Evolutionary conservation across 2,329 filamentous ascomycete species (phyloP).

Genomic region (Whalleya microplaca): DNA sequence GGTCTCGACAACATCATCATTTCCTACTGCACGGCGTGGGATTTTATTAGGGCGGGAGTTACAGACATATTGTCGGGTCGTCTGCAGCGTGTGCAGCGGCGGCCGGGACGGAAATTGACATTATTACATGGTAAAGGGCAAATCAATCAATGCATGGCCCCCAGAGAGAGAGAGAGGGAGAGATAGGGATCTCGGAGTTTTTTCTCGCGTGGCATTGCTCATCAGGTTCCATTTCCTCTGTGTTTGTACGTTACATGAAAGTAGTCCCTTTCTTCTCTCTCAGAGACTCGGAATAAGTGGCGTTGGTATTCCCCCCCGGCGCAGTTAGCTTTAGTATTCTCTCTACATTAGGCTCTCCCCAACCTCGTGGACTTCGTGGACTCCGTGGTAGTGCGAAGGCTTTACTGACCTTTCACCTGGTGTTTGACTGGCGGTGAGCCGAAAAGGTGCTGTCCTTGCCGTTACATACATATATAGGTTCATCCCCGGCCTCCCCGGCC

Average conservation of each 20-base stretch:
- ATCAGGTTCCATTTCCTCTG: background rate
- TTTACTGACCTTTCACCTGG: no score
- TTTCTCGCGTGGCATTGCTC: slow-evolving; percentile 6
- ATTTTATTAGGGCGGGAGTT: slow-evolving; percentile 4
- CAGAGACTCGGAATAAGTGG: background rate
- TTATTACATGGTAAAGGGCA: slow-evolving; percentile 14
- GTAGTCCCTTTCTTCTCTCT: no score
- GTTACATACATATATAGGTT: no score
- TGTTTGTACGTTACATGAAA: slow-evolving; percentile 24
- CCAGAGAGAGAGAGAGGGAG: no score
- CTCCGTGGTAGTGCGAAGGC: no score
- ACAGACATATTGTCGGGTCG: slow-evolving; percentile 21
- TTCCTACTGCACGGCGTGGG: slow-evolving; percentile 17
- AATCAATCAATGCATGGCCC: background rate
- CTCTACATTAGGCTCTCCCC: no score
- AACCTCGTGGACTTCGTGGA: no score
- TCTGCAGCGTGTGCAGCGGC: background rate
- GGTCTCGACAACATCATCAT: slow-evolving; percentile 18
- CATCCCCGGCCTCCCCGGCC: no score
- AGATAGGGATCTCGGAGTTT: slow-evolving; percentile 16
- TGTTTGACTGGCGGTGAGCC: no score
- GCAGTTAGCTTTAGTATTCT: background rate
- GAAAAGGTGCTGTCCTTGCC: no score
- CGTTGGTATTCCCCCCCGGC: slow-evolving; percentile 18
- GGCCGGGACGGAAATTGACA: slow-evolving; percentile 28